Evolutionary conservation across 2,329 filamentous ascomycete species (phyloP).

Genomic region (Chaetomiaceae sp.): DNA sequence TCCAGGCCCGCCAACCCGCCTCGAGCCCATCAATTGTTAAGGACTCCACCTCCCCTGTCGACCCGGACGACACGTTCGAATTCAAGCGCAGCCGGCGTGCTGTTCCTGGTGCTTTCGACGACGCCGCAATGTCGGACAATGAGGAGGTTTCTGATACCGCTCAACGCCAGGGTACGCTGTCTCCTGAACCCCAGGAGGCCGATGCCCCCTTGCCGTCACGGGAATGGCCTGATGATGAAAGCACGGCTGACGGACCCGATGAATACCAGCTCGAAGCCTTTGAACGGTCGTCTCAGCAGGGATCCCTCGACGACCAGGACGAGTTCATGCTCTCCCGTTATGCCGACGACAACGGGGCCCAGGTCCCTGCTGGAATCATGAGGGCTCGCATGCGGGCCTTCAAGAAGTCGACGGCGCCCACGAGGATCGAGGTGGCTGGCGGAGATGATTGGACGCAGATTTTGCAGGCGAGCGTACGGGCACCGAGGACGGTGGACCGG

Average conservation of each 20-base stretch:
- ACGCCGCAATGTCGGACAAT: conserved; percentile 52
- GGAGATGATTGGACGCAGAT: conserved; percentile 92
- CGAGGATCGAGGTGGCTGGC: conserved; percentile 56
- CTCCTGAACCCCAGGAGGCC: conserved; percentile 63
- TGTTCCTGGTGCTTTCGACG: conserved; percentile 78
- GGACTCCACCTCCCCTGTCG: conserved; percentile 33
- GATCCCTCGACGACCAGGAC: conserved; percentile 33
- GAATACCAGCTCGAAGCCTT: conserved; percentile 50
- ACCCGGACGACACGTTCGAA: conserved; percentile 54
- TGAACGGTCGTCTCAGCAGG: conserved; percentile 24
- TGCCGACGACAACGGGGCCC: conserved; percentile 39
- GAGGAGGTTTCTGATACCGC: conserved; percentile 47
- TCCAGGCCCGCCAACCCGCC: conserved; percentile 29
- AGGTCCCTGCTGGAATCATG: conserved; percentile 58
- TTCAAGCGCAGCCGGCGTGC: conserved; percentile 45
- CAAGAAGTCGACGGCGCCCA: conserved; percentile 54
- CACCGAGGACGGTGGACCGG: conserved; percentile 90
- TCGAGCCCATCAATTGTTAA: conserved; percentile 19
- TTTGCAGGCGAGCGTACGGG: conserved; percentile 88
- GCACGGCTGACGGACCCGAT: conserved; percentile 52
- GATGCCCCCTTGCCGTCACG: conserved; percentile 32
- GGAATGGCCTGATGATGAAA: conserved; percentile 50
- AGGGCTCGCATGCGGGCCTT: conserved; percentile 60
- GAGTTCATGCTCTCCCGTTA: conserved; percentile 47
- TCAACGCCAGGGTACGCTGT: conserved; percentile 77